Evolutionary conservation across 2,329 filamentous ascomycete species (phyloP).

Genomic region (Pyrenophora graminea): DNA sequence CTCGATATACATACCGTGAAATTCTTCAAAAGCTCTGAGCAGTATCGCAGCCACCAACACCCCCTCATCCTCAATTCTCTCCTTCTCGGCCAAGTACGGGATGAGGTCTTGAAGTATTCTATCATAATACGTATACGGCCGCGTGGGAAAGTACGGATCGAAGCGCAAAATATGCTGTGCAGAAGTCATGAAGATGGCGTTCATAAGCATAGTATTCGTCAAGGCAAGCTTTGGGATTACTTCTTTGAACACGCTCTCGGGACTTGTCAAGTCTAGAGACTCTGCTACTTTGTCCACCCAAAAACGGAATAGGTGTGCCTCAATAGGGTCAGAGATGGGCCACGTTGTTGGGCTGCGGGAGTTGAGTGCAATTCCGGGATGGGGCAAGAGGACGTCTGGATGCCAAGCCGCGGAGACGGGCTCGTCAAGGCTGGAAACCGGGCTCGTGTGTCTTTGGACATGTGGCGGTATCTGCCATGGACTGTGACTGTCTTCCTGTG

Average conservation of each 20-base stretch:
- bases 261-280: conserved; percentile 21
- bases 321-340: conserved; percentile 16
- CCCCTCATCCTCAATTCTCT: conserved; percentile 23
- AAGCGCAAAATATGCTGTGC: conserved; percentile 45
- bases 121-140: conserved; percentile 24
- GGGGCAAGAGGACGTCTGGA: conserved; percentile 2
- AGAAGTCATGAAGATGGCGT: conserved; percentile 47
- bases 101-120: conserved; percentile 21
- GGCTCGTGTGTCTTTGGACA: conserved; percentile 4
- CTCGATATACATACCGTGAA: conserved; percentile 15
- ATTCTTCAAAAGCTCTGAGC: conserved; percentile 24
- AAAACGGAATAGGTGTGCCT: conserved; percentile 22
- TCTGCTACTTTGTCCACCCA: conserved; percentile 18
- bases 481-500: background rate
- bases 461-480: conserved; percentile 7
- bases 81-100: conserved; percentile 20
- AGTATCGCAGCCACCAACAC: conserved; percentile 23
- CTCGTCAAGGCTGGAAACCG: conserved; percentile 19
- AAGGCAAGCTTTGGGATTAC: conserved; percentile 26
- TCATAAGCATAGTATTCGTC: conserved; percentile 47
- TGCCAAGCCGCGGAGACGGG: conserved; percentile 4
- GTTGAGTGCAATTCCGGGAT: background rate
- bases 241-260: conserved; percentile 15
- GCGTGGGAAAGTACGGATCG: conserved; percentile 17
- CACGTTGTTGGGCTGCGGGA: background rate